Evolutionary conservation across 2,329 filamentous ascomycete genomes (phyloP).

Genomic region (Plenodomus tracheiphilus): DNA sequence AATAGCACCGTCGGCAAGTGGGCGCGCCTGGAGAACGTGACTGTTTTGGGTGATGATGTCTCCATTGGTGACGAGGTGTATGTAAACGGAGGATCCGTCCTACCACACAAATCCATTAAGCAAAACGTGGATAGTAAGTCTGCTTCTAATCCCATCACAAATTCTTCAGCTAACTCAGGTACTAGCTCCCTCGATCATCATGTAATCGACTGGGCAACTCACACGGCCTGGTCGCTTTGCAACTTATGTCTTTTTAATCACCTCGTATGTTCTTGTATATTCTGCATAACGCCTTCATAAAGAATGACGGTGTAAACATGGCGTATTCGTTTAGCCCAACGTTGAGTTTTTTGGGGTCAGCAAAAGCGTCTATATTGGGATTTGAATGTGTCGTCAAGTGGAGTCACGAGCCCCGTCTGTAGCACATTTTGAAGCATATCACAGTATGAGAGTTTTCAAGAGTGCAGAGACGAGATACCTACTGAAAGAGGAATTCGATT

Average conservation of each 20-base stretch:
- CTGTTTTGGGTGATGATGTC: constrained; percentile 96
- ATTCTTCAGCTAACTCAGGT: constrained; percentile 13
- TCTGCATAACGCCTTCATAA: constrained; percentile 9
- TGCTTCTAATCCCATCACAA: background rate
- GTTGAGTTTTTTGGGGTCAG: background rate
- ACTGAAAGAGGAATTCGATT: no score
- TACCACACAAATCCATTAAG: constrained; percentile 99
- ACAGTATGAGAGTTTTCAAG: background rate
- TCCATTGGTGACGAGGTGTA: constrained; percentile 98
- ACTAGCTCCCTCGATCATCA: constrained; percentile 51
- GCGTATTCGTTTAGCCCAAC: background rate
- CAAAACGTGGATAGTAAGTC: constrained; percentile 77
- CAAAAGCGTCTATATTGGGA: background rate
- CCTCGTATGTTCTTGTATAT: constrained; percentile 39
- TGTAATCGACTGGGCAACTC: constrained; percentile 36
- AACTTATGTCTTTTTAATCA: constrained; percentile 36
- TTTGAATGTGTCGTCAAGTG: background rate
- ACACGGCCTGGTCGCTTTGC: constrained; percentile 6
- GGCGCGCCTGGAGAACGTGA: constrained; percentile 96
- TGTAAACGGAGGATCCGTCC: constrained; percentile 92
- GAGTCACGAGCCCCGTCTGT: background rate
- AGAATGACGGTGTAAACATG: background rate
- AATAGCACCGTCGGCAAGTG: constrained; percentile 94
- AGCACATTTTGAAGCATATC: background rate
- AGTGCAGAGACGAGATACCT: background rate